Evolutionary conservation across 1,284 basidiomycete genomes (phyloP).

Genomic region (Tilletiopsis washingtonensis): DNA sequence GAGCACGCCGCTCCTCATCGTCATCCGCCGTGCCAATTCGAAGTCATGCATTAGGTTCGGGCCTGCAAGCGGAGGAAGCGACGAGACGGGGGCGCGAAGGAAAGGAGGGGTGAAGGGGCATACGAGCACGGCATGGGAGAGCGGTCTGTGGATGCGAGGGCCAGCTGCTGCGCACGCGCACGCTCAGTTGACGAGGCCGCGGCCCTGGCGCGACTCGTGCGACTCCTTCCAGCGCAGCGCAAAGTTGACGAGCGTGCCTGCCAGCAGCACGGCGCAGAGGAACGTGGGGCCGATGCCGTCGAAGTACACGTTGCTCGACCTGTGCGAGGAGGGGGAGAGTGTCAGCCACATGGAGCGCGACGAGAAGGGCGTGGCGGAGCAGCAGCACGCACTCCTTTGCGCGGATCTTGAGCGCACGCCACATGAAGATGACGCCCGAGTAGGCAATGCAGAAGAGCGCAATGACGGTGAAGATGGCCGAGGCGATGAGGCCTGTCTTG

Average conservation of each 20-base stretch:
- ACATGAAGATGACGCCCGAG: conserved; percentile 77
- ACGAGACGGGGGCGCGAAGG: too few species aligned
- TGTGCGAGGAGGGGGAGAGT: too few species aligned
- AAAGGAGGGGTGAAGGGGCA: too few species aligned
- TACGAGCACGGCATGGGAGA: too few species aligned
- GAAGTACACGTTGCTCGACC: conserved; percentile 45
- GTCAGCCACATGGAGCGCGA: too few species aligned
- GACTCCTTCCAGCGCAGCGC: conserved; percentile 31
- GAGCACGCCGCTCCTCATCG: too few species aligned
- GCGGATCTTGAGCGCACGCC: conserved; percentile 65
- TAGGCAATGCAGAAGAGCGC: conserved; percentile 86
- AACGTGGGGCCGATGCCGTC: conserved; percentile 41
- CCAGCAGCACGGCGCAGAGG: conserved; percentile 33
- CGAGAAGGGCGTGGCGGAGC: too few species aligned
- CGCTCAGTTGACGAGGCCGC: conserved; percentile 36
- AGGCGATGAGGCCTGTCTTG: conserved; percentile 68
- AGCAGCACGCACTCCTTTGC: conserved; percentile 32
- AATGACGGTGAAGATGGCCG: conserved; percentile 76
- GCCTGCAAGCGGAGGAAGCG: too few species aligned
- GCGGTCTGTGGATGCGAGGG: too few species aligned
- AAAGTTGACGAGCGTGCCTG: conserved; percentile 41
- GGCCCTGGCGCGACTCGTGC: conserved; percentile 12
- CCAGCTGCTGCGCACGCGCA: too few species aligned
- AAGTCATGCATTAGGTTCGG: too few species aligned
- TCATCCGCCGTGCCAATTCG: too few species aligned